phyloP scores from a whole-genome alignment of 306 rosid genomes.

The Pueraria montana region DNA sequence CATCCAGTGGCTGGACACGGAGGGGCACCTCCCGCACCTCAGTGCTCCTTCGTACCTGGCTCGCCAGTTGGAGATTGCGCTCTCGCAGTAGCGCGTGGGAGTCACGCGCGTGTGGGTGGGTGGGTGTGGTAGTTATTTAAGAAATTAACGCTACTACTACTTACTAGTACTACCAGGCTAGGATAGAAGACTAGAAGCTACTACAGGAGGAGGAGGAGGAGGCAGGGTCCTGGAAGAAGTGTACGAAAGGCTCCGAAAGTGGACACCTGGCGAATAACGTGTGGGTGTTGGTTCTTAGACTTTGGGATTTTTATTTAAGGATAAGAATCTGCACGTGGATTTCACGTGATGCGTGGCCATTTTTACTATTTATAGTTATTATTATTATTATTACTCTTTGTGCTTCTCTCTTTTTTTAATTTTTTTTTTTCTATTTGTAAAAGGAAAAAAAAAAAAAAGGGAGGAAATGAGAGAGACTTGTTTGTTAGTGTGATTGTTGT shows the following conservation, averaged over 20 bases:
- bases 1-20: slow-evolving; percentile 79
- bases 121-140: background rate
- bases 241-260: slow-evolving; percentile 12
- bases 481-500: background rate
- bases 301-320: slow-evolving; percentile 52
- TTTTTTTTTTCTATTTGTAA: background rate
- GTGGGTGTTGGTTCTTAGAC: slow-evolving; percentile 50
- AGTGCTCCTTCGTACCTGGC: slow-evolving; percentile 80
- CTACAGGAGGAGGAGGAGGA: background rate
- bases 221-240: background rate
- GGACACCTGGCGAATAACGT: slow-evolving; percentile 67
- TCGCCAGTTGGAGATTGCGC: slow-evolving; percentile 71
- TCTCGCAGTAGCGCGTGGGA: slow-evolving; percentile 54
- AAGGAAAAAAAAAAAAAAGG: background rate
- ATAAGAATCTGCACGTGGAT: slow-evolving; percentile 78
- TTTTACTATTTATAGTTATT: background rate
- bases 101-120: slow-evolving; percentile 27
- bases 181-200: background rate
- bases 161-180: background rate
- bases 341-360: slow-evolving; percentile 59
- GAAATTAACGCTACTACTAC: background rate
- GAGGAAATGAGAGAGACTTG: background rate
- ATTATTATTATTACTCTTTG: background rate
- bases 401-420: background rate
- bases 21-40: slow-evolving; percentile 93